Percentiles rank a stretch among this genome's conserved stretches.
These are phyloP conservation scores for Emiliania huxleyi DNA, from an alignment of 78 protist species.

Conservation along the genomic window DNA sequence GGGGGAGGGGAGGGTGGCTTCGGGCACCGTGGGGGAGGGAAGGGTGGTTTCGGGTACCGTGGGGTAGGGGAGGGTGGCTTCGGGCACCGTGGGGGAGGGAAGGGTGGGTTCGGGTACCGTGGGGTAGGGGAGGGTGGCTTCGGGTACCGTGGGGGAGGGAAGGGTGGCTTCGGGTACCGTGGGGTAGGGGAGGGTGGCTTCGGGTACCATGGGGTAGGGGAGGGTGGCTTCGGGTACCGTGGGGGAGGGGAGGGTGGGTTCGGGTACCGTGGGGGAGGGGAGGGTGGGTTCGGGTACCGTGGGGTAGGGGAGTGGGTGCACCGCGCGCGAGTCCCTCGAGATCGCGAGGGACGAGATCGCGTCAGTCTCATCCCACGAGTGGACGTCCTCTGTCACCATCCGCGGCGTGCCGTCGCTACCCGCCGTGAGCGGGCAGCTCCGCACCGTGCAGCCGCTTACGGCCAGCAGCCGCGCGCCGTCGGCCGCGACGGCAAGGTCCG, in stretches of 20 bases:
- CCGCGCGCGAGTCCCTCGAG: not conserved
- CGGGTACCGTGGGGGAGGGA: no score
- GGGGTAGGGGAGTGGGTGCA: not conserved
- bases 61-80: not conserved
- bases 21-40: not conserved
- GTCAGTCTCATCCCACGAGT: not conserved
- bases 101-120: no score
- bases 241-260: not conserved
- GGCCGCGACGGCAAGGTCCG: conserved; percentile 54
- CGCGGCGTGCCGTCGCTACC: no score
- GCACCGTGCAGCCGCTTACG: not conserved
- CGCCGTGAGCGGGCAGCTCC: not conserved
- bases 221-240: no score
- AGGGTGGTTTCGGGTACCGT: not conserved
- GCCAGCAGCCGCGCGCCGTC: not conserved
- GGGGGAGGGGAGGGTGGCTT: not conserved
- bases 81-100: no score
- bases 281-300: not conserved
- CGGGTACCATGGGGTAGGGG: not conserved
- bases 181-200: not conserved
- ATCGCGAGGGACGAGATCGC: not conserved
- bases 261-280: not conserved
- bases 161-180: no score
- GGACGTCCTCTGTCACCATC: not conserved
- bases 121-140: not conserved